Evolutionary conservation across 306 rosid genomes (phyloP).

Genomic region (Luffa aegyptiaca): DNA sequence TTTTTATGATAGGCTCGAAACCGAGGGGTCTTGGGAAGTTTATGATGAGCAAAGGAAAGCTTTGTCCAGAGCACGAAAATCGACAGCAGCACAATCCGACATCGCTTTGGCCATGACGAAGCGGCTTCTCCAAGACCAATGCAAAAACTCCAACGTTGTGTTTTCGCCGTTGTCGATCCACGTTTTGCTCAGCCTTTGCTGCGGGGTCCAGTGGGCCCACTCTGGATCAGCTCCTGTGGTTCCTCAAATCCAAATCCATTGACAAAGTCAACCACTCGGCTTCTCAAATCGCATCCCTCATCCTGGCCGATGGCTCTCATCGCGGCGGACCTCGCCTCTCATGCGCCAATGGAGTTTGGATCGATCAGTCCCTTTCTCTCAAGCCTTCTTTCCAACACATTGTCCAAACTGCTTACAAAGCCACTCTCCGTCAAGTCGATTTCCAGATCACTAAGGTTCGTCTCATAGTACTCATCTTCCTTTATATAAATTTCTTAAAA

Average conservation of each 20-base stretch:
- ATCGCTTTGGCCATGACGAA: constrained; percentile 40
- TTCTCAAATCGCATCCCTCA: constrained; percentile 37
- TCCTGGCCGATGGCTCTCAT: constrained; percentile 39
- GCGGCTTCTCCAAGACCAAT: constrained; percentile 27
- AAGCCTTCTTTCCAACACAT: constrained; percentile 53
- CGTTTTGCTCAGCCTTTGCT: constrained; percentile 45
- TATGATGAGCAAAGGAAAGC: too few relatives aligned
- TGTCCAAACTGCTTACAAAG: constrained; percentile 35
- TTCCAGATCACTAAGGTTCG: constrained; percentile 38
- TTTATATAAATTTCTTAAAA: too few relatives aligned
- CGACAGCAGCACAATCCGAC: constrained; percentile 3
- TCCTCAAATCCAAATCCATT: constrained; percentile 51
- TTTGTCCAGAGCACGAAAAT: too few relatives aligned
- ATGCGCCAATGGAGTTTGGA: constrained; percentile 53
- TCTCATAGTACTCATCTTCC: too few relatives aligned
- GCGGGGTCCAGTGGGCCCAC: constrained; percentile 64
- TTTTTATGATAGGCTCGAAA: too few relatives aligned
- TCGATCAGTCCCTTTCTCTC: constrained; percentile 42
- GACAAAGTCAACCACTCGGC: constrained; percentile 49
- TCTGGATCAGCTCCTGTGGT: constrained; percentile 49
- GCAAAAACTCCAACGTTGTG: constrained; percentile 34
- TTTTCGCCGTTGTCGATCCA: constrained; percentile 71
- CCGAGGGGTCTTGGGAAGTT: too few relatives aligned
- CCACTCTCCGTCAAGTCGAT: constrained; percentile 40
- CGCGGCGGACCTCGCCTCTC: constrained; percentile 60